These are phyloP conservation scores for Tolypocladium endophyticum DNA, from an alignment of 2,329 filamentous ascomycete genomes.

Conservation along the genomic window DNA sequence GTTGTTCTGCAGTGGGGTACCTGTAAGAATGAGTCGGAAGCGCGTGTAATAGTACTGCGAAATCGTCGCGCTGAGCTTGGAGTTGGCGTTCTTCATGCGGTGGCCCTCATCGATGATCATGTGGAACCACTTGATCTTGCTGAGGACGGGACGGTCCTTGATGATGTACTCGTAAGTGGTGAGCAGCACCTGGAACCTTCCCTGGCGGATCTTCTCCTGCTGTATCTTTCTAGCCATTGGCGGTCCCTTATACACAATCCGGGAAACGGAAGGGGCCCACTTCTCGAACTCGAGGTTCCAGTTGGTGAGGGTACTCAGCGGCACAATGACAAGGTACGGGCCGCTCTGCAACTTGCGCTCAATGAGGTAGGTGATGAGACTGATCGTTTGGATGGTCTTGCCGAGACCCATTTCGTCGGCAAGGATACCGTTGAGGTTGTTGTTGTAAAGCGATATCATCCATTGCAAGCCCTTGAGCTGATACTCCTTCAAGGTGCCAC, in stretches of 20 bases:
- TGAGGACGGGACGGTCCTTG: constrained; percentile 89
- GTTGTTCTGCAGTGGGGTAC: constrained; percentile 96
- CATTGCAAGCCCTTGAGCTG: constrained; percentile 97
- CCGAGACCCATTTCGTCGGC: constrained; percentile 99
- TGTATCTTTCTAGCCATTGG: constrained; percentile 80
- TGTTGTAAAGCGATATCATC: constrained; percentile 99
- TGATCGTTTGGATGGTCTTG: constrained; percentile 99
- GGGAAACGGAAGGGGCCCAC: constrained; percentile 81
- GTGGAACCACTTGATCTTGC: constrained; percentile 99
- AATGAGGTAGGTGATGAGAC: constrained; percentile 92
- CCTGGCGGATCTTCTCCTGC: constrained; percentile 87
- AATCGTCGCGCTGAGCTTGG: constrained; percentile 90
- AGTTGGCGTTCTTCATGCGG: constrained; percentile 97
- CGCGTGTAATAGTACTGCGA: constrained; percentile 91
- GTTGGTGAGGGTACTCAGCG: constrained; percentile 92
- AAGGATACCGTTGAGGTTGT: constrained; percentile 97
- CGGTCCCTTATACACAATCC: constrained; percentile 94
- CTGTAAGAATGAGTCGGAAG: constrained; percentile 92
- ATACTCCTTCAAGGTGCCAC: constrained; percentile 91
- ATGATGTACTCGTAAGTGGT: constrained; percentile 99
- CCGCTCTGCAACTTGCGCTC: constrained; percentile 88
- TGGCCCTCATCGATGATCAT: constrained; percentile 99
- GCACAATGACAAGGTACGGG: constrained; percentile 93
- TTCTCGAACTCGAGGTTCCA: constrained; percentile 99
- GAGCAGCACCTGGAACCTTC: constrained; percentile 88